phyloP scores from a whole-genome alignment of 371 early-diverging fungal genomes.

The Mucor velutinosus region DNA sequence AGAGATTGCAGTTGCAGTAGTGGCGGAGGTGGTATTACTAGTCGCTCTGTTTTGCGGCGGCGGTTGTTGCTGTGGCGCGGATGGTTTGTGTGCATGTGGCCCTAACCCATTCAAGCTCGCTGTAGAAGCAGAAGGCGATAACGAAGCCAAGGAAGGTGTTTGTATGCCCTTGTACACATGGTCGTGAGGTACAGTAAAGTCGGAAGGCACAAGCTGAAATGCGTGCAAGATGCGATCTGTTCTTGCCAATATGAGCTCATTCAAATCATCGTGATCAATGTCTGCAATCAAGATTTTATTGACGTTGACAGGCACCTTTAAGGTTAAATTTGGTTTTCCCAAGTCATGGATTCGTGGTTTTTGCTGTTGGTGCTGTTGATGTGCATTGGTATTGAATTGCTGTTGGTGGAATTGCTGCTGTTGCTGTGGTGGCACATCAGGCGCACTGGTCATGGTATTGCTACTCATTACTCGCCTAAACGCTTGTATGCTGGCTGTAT shows the following conservation, averaged over 20 bases:
- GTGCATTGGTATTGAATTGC: not conserved
- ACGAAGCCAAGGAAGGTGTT: slow-evolving; percentile 13
- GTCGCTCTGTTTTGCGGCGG: not conserved
- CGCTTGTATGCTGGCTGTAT: slow-evolving; percentile 43
- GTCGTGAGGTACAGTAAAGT: not conserved
- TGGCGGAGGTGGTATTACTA: not conserved
- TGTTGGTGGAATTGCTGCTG: not conserved
- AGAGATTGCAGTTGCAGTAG: not conserved
- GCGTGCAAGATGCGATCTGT: slow-evolving; percentile 82
- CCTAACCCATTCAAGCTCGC: slow-evolving; percentile 1
- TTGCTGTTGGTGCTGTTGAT: not conserved
- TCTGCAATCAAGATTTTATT: slow-evolving; percentile 78
- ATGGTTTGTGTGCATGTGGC: not conserved
- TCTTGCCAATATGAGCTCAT: slow-evolving; percentile 78
- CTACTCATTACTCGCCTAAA: slow-evolving; percentile 39
- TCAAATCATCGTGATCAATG: slow-evolving; percentile 74
- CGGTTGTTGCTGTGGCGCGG: not conserved
- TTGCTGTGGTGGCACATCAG: not conserved
- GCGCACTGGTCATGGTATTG: slow-evolving; percentile 2
- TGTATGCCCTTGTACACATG: slow-evolving; percentile 22
- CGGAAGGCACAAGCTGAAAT: slow-evolving; percentile 47
- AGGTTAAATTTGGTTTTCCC: slow-evolving; percentile 64
- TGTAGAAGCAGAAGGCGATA: slow-evolving; percentile 25
- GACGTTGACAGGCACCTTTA: slow-evolving; percentile 81
- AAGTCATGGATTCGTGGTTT: slow-evolving; percentile 41